Conservation (phyloP, 148 eudicot genomes). For the Chenopodium quinoa region DNA sequence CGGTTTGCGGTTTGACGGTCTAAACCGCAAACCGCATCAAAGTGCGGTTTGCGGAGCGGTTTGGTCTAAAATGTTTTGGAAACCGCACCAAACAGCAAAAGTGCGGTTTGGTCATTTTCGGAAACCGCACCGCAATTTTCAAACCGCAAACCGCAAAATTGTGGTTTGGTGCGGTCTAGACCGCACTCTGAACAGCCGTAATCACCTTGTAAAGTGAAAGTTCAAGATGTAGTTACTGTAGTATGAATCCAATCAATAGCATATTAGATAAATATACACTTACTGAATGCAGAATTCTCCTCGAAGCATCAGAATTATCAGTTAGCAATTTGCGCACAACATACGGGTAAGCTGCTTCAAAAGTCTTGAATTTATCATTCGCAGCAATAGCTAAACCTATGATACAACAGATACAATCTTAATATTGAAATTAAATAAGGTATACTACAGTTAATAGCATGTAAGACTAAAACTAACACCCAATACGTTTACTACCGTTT, state of each 20-base stretch:
- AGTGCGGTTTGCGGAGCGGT: no score
- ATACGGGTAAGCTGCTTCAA: constrained; percentile 94
- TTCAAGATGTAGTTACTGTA: background rate
- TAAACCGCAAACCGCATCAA: no score
- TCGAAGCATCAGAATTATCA: constrained; percentile 77
- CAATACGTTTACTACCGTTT: background rate
- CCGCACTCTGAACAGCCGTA: no score
- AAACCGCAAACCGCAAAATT: no score
- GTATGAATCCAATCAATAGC: background rate
- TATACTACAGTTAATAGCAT: background rate
- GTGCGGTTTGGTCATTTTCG: no score
- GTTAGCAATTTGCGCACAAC: constrained; percentile 91
- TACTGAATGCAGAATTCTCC: constrained; percentile 83
- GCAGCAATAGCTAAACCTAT: constrained; percentile 89
- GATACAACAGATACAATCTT: constrained; percentile 4
- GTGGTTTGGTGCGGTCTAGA: no score
- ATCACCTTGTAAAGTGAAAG: background rate
- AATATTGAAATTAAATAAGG: background rate
- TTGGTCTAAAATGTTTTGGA: no score
- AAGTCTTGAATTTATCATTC: constrained; percentile 82
- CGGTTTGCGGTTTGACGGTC: no score
- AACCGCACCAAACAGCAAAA: no score
- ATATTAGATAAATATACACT: constrained; percentile 13
- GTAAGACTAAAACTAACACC: background rate
- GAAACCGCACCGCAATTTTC: no score